These are phyloP conservation scores for Draba incana DNA, from an alignment of 345 rosid genomes.

Conservation along the genomic window DNA sequence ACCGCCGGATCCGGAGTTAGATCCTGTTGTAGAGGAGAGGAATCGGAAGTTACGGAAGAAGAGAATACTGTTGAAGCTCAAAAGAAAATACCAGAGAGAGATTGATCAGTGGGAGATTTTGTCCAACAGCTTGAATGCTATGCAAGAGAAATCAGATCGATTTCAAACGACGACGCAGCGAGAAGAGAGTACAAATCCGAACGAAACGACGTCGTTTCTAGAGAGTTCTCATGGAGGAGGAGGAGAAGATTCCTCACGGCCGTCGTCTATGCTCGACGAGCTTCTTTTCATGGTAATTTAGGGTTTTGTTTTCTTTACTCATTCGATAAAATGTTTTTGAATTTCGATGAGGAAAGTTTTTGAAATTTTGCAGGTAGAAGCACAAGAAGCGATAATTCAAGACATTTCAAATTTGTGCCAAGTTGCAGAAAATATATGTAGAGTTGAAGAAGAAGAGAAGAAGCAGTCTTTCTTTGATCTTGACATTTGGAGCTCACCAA, in stretches of 20 bases:
- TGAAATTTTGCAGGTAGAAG: constrained; percentile 54
- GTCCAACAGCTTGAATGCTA: constrained; percentile 55
- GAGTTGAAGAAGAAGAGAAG: constrained; percentile 51
- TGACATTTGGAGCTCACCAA: constrained; percentile 78
- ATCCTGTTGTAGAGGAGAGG: constrained; percentile 50
- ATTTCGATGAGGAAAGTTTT: background rate
- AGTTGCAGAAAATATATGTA: constrained; percentile 63
- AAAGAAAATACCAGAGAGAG: constrained; percentile 59
- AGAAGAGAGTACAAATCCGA: constrained; percentile 25
- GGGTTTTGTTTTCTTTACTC: background rate
- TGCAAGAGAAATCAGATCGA: constrained; percentile 51
- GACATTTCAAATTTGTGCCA: constrained; percentile 66
- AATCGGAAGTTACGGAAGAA: constrained; percentile 52
- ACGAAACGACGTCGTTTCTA: constrained; percentile 30
- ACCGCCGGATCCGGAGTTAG: constrained; percentile 38
- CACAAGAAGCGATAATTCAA: constrained; percentile 57
- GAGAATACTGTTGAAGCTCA: constrained; percentile 54
- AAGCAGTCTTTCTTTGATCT: constrained; percentile 55
- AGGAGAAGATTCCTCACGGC: constrained; percentile 27
- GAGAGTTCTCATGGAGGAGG: constrained; percentile 12
- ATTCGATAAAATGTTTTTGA: too few species aligned
- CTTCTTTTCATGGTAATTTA: constrained; percentile 65
- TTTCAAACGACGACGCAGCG: constrained; percentile 36
- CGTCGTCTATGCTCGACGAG: constrained; percentile 49
- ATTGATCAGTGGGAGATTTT: constrained; percentile 66